Base-by-base conservation (phyloP, 78 protist species). In the Dictyostelium citrinum region DNA sequence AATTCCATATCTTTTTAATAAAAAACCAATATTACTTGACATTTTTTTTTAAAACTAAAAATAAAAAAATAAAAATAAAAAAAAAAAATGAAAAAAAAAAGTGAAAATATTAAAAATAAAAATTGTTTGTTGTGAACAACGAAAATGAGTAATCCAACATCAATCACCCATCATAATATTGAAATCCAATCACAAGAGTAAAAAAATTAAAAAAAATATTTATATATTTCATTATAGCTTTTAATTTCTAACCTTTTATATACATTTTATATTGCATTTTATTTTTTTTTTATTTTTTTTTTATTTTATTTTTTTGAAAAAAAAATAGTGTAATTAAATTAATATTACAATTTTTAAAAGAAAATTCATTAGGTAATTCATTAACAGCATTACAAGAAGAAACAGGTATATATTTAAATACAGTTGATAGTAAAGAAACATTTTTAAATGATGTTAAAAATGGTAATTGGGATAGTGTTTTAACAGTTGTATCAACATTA, bases 381-480 rank as follows among this genome's bases (percentile, higher is more conserved):
- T 22, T 86, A 20, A 8, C 17, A 20, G 14, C 92, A 43, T 17
- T 86, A 35, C 92, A 86, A 61, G 84, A 86, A 31, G 92, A 86
- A 37, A 86, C 92, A 43, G 84, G 84, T 20, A 55, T 97, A 17
- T 5, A 81, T 22, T 84, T 97, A 58, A 97, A 97, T 55, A 80
- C 90, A 43, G 95, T 96, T 1, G 95, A 97, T 58, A 51, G 31
- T 60, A 58, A 84, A 17, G 98, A 97, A 37, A 3, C 55, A 10
- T 79, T 97, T 35, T 33, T 83, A 29, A 8, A 84, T 45, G 93
- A 96, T 91, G 43, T 96, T 5, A 81, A n/a, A 24, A 17, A 22
- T 31, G 99, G 99, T 11, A 67, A 75, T 12, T 97, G 99, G 99
- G 98, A 97, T 46, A 60, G 37, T 3, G 98, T 97, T 29, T 29